Conservation (phyloP, 768 basidiomycete genomes). For the Mrakia blollopis region DNA sequence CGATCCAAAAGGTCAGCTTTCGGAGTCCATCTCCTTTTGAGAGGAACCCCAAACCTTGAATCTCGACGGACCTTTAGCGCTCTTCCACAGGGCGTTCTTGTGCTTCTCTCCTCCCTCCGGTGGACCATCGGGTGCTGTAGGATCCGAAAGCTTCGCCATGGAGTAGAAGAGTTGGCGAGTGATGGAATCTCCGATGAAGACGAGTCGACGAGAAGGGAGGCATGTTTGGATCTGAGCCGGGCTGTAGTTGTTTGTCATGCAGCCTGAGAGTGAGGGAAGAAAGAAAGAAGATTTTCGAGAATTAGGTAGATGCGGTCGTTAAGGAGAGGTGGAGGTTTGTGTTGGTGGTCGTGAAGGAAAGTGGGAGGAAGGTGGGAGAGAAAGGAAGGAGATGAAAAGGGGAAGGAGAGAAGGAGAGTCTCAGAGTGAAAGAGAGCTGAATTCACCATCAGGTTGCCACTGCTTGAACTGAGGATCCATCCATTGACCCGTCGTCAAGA, state of each 20-base stretch:
- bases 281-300: conserved; percentile 3
- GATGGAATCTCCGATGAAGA: conserved; percentile 82
- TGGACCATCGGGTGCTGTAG: conserved; percentile 43
- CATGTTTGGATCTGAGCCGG: conserved; percentile 31
- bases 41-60: conserved; percentile 39
- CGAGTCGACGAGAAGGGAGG: conserved; percentile 51
- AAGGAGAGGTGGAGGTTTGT: not conserved
- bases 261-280: conserved; percentile 53
- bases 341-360: not conserved
- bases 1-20: conserved; percentile 50
- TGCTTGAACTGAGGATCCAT: conserved; percentile 59
- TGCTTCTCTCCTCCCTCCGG: conserved; percentile 60
- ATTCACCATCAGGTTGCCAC: conserved; percentile 82
- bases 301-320: not conserved
- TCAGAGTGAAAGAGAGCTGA: not conserved
- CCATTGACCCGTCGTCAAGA: conserved; percentile 72
- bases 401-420: conserved; percentile 34
- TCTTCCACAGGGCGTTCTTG: conserved; percentile 46
- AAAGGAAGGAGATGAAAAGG: not conserved
- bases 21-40: conserved; percentile 43
- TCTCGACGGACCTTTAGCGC: conserved; percentile 33
- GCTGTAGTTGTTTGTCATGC: conserved; percentile 59
- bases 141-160: conserved; percentile 59
- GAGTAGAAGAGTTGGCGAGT: conserved; percentile 76
- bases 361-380: not conserved